Conservation (phyloP, 441 rosid species). For the Populus tomentosa region DNA sequence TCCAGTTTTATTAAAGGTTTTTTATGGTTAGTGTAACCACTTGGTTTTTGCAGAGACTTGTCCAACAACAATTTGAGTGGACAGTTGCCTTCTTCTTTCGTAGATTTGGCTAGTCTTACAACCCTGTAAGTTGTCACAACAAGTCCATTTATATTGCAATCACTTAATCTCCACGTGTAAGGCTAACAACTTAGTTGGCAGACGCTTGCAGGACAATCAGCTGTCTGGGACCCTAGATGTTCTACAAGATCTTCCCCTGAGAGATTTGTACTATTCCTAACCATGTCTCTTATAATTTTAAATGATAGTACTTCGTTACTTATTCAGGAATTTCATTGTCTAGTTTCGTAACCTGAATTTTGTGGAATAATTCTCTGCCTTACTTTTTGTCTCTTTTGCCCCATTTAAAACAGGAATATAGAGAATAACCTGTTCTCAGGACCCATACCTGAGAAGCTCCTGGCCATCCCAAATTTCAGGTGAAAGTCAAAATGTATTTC, state of each 20-base stretch:
- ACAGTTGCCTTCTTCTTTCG: slow-evolving; percentile 66
- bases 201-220: slow-evolving; percentile 81
- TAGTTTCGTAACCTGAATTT: background rate
- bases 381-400: background rate
- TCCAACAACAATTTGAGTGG: slow-evolving; percentile 82
- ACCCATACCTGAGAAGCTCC: slow-evolving; percentile 70
- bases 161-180: slow-evolving; percentile 1
- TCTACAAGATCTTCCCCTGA: slow-evolving; percentile 74
- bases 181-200: slow-evolving; percentile 45
- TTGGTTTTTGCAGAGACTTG: slow-evolving; percentile 57
- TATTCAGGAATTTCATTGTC: background rate
- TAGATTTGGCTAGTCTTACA: slow-evolving; percentile 49
- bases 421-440: slow-evolving; percentile 84
- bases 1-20: background rate
- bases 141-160: background rate
- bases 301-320: background rate
- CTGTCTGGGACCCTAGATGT: slow-evolving; percentile 79
- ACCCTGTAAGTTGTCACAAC: slow-evolving; percentile 59
- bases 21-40: slow-evolving; percentile 23
- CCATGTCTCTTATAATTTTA: slow-evolving; percentile 8
- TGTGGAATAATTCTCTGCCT: slow-evolving; percentile 8
- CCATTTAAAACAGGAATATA: slow-evolving; percentile 56
- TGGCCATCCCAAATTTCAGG: slow-evolving; percentile 65
- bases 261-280: slow-evolving; percentile 61
- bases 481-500: background rate